Evolutionary conservation across 2,329 filamentous ascomycete species (phyloP).

Genomic region (Fusarium fracticaudum): DNA sequence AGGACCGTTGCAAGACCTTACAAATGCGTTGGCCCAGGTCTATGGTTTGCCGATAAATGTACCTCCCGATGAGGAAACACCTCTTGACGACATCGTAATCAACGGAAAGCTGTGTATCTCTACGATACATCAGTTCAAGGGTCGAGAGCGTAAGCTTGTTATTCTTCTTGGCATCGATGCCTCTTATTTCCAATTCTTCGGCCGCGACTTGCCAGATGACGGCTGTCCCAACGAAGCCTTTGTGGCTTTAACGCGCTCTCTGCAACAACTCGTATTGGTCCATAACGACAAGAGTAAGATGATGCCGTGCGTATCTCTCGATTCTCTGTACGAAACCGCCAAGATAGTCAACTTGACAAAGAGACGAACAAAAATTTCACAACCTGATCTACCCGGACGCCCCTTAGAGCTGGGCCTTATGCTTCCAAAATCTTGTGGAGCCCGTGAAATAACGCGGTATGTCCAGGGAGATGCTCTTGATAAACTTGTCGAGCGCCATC

Average conservation of each 20-base stretch:
- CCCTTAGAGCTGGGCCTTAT: slow-evolving; percentile 20
- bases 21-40: slow-evolving; percentile 6
- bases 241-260: slow-evolving; percentile 45
- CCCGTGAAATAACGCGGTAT: slow-evolving; percentile 40
- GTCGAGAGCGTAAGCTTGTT: slow-evolving; percentile 44
- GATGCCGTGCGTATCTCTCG: slow-evolving; percentile 40
- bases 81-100: slow-evolving; percentile 39
- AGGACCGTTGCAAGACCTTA: neutral
- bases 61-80: slow-evolving; percentile 36
- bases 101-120: slow-evolving; percentile 44
- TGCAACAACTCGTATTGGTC: slow-evolving; percentile 43
- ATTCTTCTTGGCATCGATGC: slow-evolving; percentile 42
- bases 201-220: slow-evolving; percentile 42
- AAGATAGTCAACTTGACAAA: slow-evolving; percentile 11
- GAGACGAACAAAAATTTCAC: neutral
- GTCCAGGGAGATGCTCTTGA: slow-evolving; percentile 36
- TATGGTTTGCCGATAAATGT: slow-evolving; percentile 36
- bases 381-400: slow-evolving; percentile 11
- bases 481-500: slow-evolving; percentile 16
- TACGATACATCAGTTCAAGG: slow-evolving; percentile 48
- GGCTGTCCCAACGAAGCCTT: slow-evolving; percentile 43
- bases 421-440: slow-evolving; percentile 9
- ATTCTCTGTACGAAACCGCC: slow-evolving; percentile 26
- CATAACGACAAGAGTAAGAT: slow-evolving; percentile 23
- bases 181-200: slow-evolving; percentile 38